A percentile compares a stretch with the other conserved stretches of the same genome.
phyloP scores from a whole-genome alignment of 2,329 filamentous ascomycete species.

The Westerdykella aurantiaca region DNA sequence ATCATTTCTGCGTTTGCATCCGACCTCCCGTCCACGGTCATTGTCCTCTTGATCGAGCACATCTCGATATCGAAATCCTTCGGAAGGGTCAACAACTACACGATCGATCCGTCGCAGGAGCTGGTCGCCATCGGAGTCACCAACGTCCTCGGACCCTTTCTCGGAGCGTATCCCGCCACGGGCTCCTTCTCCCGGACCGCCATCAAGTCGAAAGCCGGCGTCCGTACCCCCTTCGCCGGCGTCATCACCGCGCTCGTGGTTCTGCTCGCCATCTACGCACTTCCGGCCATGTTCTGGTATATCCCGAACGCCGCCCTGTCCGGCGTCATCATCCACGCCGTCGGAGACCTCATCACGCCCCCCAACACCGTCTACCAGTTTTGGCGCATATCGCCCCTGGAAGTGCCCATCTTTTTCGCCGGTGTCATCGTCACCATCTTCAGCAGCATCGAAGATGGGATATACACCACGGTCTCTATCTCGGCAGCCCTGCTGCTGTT shows the following conservation, averaged over 20 bases:
- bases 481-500: slow-evolving; percentile 76
- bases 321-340: slow-evolving; percentile 92
- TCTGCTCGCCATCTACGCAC: slow-evolving; percentile 80
- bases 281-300: slow-evolving; percentile 89
- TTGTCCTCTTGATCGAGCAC: slow-evolving; percentile 92
- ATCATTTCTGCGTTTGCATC: slow-evolving; percentile 64
- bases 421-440: slow-evolving; percentile 91
- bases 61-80: slow-evolving; percentile 98
- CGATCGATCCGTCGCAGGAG: slow-evolving; percentile 94
- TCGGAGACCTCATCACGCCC: slow-evolving; percentile 85
- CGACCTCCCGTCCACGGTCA: slow-evolving; percentile 78
- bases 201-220: slow-evolving; percentile 95
- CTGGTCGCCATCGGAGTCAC: slow-evolving; percentile 89
- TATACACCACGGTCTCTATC: slow-evolving; percentile 76
- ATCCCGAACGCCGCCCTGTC: slow-evolving; percentile 77
- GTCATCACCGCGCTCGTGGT: slow-evolving; percentile 83
- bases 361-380: slow-evolving; percentile 93
- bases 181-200: slow-evolving; percentile 95
- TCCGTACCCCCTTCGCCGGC: slow-evolving; percentile 84
- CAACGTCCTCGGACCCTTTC: slow-evolving; percentile 83
- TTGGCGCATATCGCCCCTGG: slow-evolving; percentile 86
- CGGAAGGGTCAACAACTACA: slow-evolving; percentile 91
- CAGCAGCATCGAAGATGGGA: slow-evolving; percentile 79
- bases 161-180: slow-evolving; percentile 86
- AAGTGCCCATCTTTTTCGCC: slow-evolving; percentile 87